Evolutionary conservation across 2,329 filamentous ascomycete species (phyloP).

Genomic region (Epichloe glyceriae): DNA sequence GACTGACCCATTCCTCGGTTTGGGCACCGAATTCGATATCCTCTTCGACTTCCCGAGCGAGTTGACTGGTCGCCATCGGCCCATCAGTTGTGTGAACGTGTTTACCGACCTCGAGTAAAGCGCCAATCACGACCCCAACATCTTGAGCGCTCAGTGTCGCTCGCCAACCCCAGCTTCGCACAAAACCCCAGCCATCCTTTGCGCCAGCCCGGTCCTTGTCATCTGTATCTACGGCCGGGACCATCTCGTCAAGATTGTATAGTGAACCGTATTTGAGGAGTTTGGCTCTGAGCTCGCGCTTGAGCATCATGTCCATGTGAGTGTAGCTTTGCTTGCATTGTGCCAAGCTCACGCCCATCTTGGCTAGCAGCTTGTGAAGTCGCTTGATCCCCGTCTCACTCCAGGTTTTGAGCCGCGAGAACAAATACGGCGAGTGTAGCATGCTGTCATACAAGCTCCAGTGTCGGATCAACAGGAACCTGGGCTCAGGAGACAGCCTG

Average conservation of each 20-base stretch:
- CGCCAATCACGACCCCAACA: constrained; percentile 83
- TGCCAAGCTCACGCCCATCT: constrained; percentile 90
- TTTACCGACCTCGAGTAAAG: constrained; percentile 82
- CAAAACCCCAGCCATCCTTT: constrained; percentile 94
- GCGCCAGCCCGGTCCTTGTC: constrained; percentile 55
- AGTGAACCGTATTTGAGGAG: constrained; percentile 83
- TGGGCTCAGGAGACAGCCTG: constrained; percentile 81
- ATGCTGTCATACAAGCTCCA: constrained; percentile 98
- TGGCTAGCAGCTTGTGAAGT: constrained; percentile 85
- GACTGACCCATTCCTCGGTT: constrained; percentile 49
- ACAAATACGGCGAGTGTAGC: constrained; percentile 92
- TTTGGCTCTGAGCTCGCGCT: constrained; percentile 72
- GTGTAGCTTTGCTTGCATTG: constrained; percentile 94
- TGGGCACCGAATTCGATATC: constrained; percentile 38
- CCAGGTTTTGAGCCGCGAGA: constrained; percentile 87
- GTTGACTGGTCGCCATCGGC: constrained; percentile 17
- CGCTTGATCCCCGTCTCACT: constrained; percentile 78
- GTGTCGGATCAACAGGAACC: constrained; percentile 82
- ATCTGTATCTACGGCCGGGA: constrained; percentile 64
- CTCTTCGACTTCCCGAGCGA: constrained; percentile 28
- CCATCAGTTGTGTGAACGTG: constrained; percentile 25
- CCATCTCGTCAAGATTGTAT: constrained; percentile 88
- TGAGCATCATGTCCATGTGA: constrained; percentile 97
- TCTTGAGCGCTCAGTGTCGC: constrained; percentile 88
- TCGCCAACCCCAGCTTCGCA: constrained; percentile 94